Percentiles rank a stretch among this genome's conserved stretches.
phyloP scores from a whole-genome alignment of 176 grass and related monocot species.

The Paspalum vaginatum region DNA sequence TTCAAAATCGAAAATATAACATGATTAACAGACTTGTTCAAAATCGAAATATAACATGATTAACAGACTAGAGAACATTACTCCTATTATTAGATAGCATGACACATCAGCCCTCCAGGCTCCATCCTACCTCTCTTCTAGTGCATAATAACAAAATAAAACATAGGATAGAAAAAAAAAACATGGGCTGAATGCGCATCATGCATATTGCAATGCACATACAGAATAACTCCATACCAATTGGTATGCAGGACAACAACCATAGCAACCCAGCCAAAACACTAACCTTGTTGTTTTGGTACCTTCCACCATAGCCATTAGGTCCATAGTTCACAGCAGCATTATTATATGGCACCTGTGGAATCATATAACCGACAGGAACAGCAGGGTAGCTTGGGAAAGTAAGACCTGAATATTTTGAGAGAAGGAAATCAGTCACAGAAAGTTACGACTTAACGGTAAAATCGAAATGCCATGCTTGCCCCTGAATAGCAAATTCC shows the following conservation, averaged over 20 bases:
- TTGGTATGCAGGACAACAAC: slow-evolving; percentile 4
- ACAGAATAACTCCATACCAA: not conserved
- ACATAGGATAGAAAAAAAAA: not conserved
- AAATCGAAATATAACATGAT: no score
- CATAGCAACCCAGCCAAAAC: slow-evolving; percentile 9
- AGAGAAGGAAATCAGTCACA: slow-evolving; percentile 20
- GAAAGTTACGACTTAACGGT: not conserved
- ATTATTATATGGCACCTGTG: slow-evolving; percentile 64
- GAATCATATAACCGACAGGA: slow-evolving; percentile 88
- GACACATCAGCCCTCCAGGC: not conserved
- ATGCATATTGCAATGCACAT: slow-evolving; percentile 2
- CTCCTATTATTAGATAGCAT: slow-evolving; percentile 20
- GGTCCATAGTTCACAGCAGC: slow-evolving; percentile 65
- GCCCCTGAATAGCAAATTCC: not conserved
- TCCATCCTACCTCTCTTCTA: not conserved
- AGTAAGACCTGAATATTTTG: slow-evolving; percentile 50
- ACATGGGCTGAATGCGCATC: not conserved
- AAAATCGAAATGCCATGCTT: not conserved
- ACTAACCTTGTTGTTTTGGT: slow-evolving; percentile 82
- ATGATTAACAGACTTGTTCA: no score
- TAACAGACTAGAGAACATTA: not conserved
- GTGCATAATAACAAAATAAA: not conserved
- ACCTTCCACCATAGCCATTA: slow-evolving; percentile 90
- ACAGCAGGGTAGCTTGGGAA: slow-evolving; percentile 69
- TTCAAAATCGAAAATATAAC: slow-evolving; percentile 1